Percentiles rank a stretch among this genome's conserved stretches.
Evolutionary conservation across 768 basidiomycete genomes (phyloP).

Genomic region (Psilocybe azurescens): DNA sequence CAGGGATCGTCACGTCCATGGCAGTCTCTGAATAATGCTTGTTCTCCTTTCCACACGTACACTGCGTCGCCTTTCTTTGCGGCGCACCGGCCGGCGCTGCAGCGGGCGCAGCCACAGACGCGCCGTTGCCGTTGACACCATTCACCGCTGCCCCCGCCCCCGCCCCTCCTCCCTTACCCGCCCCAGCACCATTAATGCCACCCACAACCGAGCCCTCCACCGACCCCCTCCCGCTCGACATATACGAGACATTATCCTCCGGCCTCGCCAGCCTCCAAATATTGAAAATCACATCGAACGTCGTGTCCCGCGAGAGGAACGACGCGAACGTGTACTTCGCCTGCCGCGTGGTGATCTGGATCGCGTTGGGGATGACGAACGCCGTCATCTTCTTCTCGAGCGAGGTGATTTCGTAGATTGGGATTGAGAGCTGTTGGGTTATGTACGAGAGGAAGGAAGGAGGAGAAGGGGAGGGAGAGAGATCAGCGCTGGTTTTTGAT

Average conservation of each 20-base stretch:
- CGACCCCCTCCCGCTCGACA: constrained; percentile 42
- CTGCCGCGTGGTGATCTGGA: constrained; percentile 83
- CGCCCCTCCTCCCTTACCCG: neutral
- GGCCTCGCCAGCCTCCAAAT: constrained; percentile 94
- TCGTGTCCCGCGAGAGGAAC: constrained; percentile 95
- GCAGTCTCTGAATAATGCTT: constrained; percentile 76
- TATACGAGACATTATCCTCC: constrained; percentile 49
- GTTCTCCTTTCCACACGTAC: constrained; percentile 73
- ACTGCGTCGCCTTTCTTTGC: constrained; percentile 65
- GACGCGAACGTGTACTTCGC: constrained; percentile 95
- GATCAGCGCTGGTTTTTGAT: constrained; percentile 10
- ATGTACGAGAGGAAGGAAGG: constrained; percentile 12
- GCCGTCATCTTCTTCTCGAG: constrained; percentile 99
- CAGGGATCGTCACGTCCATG: constrained; percentile 81
- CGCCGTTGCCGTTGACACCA: constrained; percentile 4
- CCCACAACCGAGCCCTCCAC: constrained; percentile 32
- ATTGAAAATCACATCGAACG: constrained; percentile 94
- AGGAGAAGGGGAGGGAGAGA: neutral
- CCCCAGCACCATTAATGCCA: neutral
- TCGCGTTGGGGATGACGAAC: constrained; percentile 96
- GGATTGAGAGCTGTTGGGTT: constrained; percentile 22
- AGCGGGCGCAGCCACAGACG: constrained; percentile 16
- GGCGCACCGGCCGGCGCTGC: constrained; percentile 18
- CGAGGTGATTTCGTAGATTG: constrained; percentile 68
- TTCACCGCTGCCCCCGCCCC: neutral